Base-by-base conservation (phyloP, 306 rosid species). In the Pterocarpus santalinus region DNA sequence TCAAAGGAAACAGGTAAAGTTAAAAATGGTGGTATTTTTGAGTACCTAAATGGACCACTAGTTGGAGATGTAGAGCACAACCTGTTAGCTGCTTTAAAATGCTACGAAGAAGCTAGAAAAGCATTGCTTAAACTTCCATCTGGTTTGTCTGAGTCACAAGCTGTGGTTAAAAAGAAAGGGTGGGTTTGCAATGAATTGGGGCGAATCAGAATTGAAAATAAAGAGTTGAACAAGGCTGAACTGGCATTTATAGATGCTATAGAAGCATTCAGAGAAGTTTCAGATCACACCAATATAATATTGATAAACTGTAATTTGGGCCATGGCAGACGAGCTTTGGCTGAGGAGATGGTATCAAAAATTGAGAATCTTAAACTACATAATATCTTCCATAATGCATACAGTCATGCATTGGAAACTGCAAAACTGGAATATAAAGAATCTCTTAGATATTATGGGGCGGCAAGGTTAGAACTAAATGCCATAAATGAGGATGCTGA, bases 101-200 rank as follows among this genome's bases (percentile, higher is more conserved):
- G 99, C 86, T 95, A 90, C 72, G 92, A 89, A 75, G 95, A 93
- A 91, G 94, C 94, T 81, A 89, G 86, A 85, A 91, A 87, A 81
- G 89, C 92, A 47, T 80, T 93, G 79, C 82, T 86, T 70, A 94
- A 86, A 81, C 78, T 87, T 76, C 90, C 97, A 69, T 88, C 92
- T 78, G 82, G 88, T 71, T 89, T 90, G 51, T 80, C 84, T 38
- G 99, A 91, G 87, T 80, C 91, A 64, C 97, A 91, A 73, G 85
- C 97, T 39, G 88, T 90, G 63, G 61, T 84, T 80, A 95, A 80
- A 82, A 95, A 93, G 87, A 91, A 80, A 81, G 99, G 99, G 67
- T 95, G 99, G 99, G 97, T 95, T 60, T 93, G 86, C 87, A 95
- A 95, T 60, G 99, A 95, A 85, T 83, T 95, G 47, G 99, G 99